Evolutionary conservation across 768 basidiomycete species (phyloP), one percentile per base, ranked within the genome.

Genomic region (Leccinum rimulosum): DNA sequence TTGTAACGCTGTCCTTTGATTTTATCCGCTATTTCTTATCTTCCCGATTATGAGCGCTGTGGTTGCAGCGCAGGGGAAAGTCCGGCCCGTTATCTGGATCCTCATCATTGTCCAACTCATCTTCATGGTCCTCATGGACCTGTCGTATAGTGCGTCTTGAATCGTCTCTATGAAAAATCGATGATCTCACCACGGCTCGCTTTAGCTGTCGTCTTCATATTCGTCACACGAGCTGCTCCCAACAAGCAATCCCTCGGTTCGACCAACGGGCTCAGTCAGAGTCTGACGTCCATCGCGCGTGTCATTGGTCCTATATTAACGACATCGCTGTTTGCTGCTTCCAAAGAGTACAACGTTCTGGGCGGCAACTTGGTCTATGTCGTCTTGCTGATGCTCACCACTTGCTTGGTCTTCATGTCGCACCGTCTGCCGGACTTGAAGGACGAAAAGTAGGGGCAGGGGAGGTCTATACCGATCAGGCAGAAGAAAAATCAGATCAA

Each of bases 191-290:
- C 14, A 15, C 31, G 8, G 3, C 12, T n/a, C 6, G 43, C 8
- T 50, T 6, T 58, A 62, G 84, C 77, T 22, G 80, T 80, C 50
- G 77, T 82, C n/a, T 81, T 80, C 50, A 78, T 86, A 62, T 83
- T 79, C 56, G 71, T 85, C 54, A 84, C 80, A 3, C 75, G 77
- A 30, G 79, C 82, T 2, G 74, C 84, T 1, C 84, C 85, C 0
- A 80, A 79, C 57, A 79, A 77, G 54, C 74, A 73, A 22, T 80
- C 82, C 0, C 74, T 87, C 6, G 85, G 85, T 6, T 80, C 84
- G 6, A 81, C 80, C 3, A 84, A 86, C 57, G 85, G 85, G 2
- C 71, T 86, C 19, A 75, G 79, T 2, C 84, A 85, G 31, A 82
- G 77, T 14, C 70, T 75, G 1, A 76, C 75, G 2, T 77, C 80